Evolutionary conservation across 495 filamentous ascomycete genomes (phyloP).

Genomic region (Penicillium crystallinum): DNA sequence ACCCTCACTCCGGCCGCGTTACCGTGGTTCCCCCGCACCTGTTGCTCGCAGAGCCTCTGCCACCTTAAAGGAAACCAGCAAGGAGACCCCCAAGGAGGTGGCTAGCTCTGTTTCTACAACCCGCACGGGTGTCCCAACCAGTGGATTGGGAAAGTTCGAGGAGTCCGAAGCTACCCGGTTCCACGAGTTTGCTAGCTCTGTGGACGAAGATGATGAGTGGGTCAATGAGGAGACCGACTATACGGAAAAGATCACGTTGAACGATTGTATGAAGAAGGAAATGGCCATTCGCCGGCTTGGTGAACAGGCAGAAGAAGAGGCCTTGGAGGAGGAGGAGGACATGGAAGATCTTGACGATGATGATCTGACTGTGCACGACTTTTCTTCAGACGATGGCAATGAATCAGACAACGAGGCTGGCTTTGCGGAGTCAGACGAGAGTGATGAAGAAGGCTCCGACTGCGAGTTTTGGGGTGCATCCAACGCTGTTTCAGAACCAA

Average conservation of each 20-base stretch:
- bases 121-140: constrained; percentile 31
- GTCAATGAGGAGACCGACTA: constrained; percentile 59
- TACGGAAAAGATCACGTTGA: constrained; percentile 69
- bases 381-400: constrained; percentile 63
- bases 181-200: constrained; percentile 86
- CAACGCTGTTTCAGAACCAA: constrained; percentile 53
- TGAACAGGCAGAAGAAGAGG: constrained; percentile 89
- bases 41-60: constrained; percentile 46
- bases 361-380: constrained; percentile 60
- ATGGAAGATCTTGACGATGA: constrained; percentile 55
- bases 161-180: constrained; percentile 69
- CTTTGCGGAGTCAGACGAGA: constrained; percentile 85
- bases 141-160: constrained; percentile 52
- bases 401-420: constrained; percentile 96
- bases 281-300: constrained; percentile 79
- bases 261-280: constrained; percentile 87
- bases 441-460: constrained; percentile 62
- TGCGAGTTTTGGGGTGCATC: constrained; percentile 73
- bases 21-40: constrained; percentile 43
- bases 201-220: constrained; percentile 82
- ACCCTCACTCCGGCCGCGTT: constrained; percentile 31
- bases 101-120: constrained; percentile 1
- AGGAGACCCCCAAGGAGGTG: constrained; percentile 4
- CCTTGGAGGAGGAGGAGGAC: constrained; percentile 58
- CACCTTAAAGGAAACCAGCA: constrained; percentile 10